Percentiles rank a stretch among this genome's conserved stretches.
Evolutionary conservation across 805 yeast species (phyloP).

Genomic region (Pichia cephalocereana): DNA sequence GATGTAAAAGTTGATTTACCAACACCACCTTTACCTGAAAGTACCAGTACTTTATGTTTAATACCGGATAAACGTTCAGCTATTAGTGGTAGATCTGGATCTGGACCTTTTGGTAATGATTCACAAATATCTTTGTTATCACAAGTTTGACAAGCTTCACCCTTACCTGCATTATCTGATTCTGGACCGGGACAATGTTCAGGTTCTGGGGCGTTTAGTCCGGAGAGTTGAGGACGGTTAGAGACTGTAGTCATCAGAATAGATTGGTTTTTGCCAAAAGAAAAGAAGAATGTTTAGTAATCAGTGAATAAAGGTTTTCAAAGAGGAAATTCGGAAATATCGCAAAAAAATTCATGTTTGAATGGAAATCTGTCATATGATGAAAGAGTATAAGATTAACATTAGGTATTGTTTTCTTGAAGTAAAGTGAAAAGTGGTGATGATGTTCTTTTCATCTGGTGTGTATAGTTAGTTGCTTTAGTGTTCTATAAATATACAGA

Average conservation of each 20-base stretch:
- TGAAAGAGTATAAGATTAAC: no score
- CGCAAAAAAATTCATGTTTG: background rate
- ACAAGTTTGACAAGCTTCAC: conserved; percentile 91
- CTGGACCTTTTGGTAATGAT: conserved; percentile 81
- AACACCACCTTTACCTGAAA: conserved; percentile 90
- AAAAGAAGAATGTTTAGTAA: background rate
- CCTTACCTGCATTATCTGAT: conserved; percentile 86
- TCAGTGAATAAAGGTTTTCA: no score
- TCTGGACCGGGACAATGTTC: conserved; percentile 99
- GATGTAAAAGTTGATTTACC: conserved; percentile 96
- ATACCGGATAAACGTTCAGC: conserved; percentile 53
- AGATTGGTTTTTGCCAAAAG: no score
- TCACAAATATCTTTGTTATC: conserved; percentile 89
- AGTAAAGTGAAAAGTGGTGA: no score
- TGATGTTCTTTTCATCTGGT: no score
- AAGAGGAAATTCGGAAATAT: background rate
- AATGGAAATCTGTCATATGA: no score
- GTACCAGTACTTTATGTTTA: conserved; percentile 69
- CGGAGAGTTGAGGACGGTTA: conserved; percentile 1
- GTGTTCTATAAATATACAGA: no score
- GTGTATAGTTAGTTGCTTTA: no score
- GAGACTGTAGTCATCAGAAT: background rate
- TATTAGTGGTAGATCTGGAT: conserved; percentile 80
- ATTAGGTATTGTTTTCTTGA: no score
- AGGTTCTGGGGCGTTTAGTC: conserved; percentile 66